phyloP scores from a whole-genome alignment of 441 rosid genomes.

The Populus tomentosa region DNA sequence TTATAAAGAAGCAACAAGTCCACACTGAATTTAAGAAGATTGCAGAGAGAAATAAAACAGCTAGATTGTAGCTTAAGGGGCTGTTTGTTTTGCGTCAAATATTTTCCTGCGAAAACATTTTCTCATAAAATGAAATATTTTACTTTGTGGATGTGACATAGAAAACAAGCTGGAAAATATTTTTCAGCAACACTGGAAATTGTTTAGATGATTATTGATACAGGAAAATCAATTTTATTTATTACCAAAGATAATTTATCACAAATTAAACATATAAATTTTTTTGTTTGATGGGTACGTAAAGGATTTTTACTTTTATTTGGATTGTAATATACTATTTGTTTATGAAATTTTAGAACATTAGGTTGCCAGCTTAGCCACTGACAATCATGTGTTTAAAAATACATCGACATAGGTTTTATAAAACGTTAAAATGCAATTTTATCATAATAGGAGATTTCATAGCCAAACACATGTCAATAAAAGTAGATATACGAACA shows the following conservation, averaged over 20 bases:
- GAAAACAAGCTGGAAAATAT: too few species aligned
- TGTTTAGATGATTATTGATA: neutral
- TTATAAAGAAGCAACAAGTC: neutral
- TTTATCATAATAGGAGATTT: neutral
- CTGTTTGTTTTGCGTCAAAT: too few species aligned
- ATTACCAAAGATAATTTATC: neutral
- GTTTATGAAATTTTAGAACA: neutral
- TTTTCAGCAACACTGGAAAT: neutral
- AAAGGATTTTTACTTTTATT: neutral
- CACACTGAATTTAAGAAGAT: neutral
- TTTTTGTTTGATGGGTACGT: neutral
- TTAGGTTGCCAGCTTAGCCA: neutral
- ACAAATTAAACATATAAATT: neutral
- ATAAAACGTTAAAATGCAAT: neutral
- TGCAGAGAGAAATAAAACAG: neutral
- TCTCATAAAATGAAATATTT: too few species aligned
- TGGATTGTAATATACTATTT: neutral
- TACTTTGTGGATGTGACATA: too few species aligned
- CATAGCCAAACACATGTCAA: neutral
- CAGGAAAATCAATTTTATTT: neutral
- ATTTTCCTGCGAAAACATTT: too few species aligned
- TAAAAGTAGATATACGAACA: too few species aligned
- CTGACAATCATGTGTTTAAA: neutral
- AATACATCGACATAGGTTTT: neutral
- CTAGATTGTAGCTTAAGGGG: neutral